Evolutionary conservation across 495 filamentous ascomycete genomes (phyloP).

Genomic region (Tuber aestivum): DNA sequence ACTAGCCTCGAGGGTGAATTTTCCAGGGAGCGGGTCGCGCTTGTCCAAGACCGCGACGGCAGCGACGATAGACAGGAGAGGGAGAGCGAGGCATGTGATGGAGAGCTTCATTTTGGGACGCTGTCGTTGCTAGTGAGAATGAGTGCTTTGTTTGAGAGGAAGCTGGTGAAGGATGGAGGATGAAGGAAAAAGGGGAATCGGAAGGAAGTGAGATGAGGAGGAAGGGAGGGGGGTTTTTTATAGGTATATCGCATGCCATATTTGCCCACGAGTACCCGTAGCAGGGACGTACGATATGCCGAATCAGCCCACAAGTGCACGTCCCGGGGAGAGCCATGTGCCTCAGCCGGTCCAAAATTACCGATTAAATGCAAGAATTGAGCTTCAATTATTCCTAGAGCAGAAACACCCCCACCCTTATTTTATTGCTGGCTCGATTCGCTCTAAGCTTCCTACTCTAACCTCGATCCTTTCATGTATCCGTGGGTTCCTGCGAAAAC

Average conservation of each 20-base stretch:
- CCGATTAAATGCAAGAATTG: not conserved
- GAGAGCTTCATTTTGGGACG: constrained; percentile 32
- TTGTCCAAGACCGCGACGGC: constrained; percentile 22
- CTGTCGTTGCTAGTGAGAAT: not conserved
- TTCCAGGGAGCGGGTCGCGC: constrained; percentile 12
- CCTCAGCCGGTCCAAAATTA: not conserved
- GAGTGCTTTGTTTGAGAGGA: not conserved
- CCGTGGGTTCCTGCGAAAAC: not conserved
- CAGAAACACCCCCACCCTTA: not conserved
- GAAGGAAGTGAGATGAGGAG: not conserved
- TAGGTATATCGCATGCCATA: not conserved
- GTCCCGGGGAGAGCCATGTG: not conserved
- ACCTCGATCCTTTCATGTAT: not conserved
- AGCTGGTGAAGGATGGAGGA: not conserved
- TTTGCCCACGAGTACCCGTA: not conserved
- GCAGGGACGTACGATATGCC: not conserved
- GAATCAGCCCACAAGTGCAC: not conserved
- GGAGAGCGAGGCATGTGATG: constrained; percentile 15
- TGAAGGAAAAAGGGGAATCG: not conserved
- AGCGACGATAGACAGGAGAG: constrained; percentile 18
- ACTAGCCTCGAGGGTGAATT: constrained; percentile 9
- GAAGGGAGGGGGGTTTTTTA: not conserved
- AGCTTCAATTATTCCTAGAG: not conserved
- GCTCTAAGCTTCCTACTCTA: not conserved
- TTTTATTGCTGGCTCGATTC: not conserved